Evolutionary conservation across 768 basidiomycete species (phyloP), one percentile per base, ranked within the genome.

Genomic region (Suillus cothurnatus): DNA sequence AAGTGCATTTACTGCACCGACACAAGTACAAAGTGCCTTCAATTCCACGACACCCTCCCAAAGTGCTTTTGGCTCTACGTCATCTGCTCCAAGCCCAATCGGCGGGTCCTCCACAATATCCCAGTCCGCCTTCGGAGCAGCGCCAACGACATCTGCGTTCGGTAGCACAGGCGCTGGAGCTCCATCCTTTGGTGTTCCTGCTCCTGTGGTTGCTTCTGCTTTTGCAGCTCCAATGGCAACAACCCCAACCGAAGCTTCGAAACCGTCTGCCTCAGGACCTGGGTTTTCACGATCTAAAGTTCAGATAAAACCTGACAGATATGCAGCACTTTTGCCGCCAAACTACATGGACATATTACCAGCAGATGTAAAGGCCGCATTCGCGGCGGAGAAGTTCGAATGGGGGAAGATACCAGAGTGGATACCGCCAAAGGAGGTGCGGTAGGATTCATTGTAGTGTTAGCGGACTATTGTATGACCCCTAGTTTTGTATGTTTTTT

Each of bases 361-460:
- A 2, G 71, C 78, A 57, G 71, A 70, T 6, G 84, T 80, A 61
- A 72, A 80, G 69, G 82, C 83, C 7, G 87, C 87, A 47, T 92
- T 92, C 70, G 71, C 78, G 67, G 76, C 76, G 23, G 77, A 79
- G 62, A 85, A 76, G 75, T 93, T 93, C 69, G 86, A 86, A 70
- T 90, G 85, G 82, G 86, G 88, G 73, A 83, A 83, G 66, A 81
- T 93, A 56, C 91, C 91, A 1, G 90, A 91, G 64, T 92, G 87
- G 86, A 79, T 88, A 63, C 92, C 91, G 45, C 92, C 90, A 11
- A 69, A 84, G 61, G 85, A 87, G 70, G 71, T 88, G 64, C 79
- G 88, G 64, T 88, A 79, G 77, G 50, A 15, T 26, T 47, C 11
- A 9, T 34, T 38, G 28, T 26, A 3, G 28, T 21, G 26, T 21